Evolutionary conservation across 2,329 filamentous ascomycete genomes (phyloP), one percentile per base, ranked within the genome.

Genomic region (Colletotrichum siamense): DNA sequence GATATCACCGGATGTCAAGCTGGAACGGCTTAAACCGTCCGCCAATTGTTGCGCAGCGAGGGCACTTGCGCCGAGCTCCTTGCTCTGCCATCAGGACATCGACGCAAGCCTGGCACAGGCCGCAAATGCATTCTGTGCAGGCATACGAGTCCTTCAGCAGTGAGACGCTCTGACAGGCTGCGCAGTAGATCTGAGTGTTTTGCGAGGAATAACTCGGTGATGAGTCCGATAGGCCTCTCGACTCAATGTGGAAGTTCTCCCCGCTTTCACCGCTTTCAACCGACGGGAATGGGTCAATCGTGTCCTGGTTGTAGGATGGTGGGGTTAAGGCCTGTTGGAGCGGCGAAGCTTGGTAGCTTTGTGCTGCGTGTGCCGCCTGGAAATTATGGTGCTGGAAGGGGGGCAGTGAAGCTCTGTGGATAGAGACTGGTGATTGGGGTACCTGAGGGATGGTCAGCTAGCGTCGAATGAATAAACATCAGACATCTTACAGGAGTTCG

Each of bases 81-180:
- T 95, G 94, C 83, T 95, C 94, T 79, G 91, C 91, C 85, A 95
- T 93, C 71, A 96, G 88, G 39, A 95, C 92, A 81, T 96, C 94
- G 74, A 98, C 95, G 81, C 96, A 99, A 75, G 95, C 92, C 78
- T 94, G 92, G 84, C 97, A 99, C 66, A 99, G 91, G 18, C 96
- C 96, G 83, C 95, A 98, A 78, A 99, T 98, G 84, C 97, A 99
- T 84, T 98, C 96, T 2, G 96, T 98, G 84, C 96, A 99, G 26
- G 96, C 96, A 82, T 96, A 98, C 39, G 95, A 97, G 81, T 96
- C 94, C 81, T 93, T 94, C 30, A 99, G 87, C 13, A 93, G 87
- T 68, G 94, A 96, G 22, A 96, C 89, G 49, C 94, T 92, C 78
- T 95, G 93, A 82, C 96, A 99, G 64, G 94, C 95, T 24, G 96